Percentiles rank a stretch among this genome's conserved stretches.
Conservation (phyloP, 106 monocot genomes). For the Dendrobium nobile region DNA sequence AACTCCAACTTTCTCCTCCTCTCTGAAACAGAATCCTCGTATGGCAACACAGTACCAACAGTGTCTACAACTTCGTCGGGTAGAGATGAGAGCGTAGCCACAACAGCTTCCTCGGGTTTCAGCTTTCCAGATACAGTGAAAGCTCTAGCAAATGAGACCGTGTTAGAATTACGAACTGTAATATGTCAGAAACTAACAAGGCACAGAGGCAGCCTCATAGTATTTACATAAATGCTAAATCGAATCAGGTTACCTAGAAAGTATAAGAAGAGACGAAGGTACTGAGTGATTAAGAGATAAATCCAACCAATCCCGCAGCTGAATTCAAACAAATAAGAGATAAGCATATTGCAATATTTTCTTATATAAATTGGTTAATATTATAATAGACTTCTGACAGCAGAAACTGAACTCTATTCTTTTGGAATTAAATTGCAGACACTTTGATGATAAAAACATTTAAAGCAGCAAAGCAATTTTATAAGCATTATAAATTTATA, state of each 20-base stretch:
- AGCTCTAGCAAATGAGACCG: slow-evolving; percentile 33
- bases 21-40: slow-evolving; percentile 96
- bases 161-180: background rate
- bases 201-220: background rate
- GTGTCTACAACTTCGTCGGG: slow-evolving; percentile 99
- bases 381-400: background rate
- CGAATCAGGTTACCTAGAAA: slow-evolving; percentile 61
- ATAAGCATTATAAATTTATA: background rate
- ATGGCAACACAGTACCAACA: slow-evolving; percentile 82
- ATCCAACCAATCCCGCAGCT: slow-evolving; percentile 96
- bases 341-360: background rate
- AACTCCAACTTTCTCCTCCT: slow-evolving; percentile 88
- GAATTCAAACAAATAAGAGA: slow-evolving; percentile 13
- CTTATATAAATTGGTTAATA: background rate
- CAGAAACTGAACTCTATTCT: background rate
- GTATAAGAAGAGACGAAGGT: slow-evolving; percentile 91
- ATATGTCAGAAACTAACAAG: background rate
- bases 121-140: slow-evolving; percentile 88
- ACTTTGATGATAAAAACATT: background rate
- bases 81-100: slow-evolving; percentile 87
- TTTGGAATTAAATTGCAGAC: background rate
- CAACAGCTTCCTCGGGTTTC: slow-evolving; percentile 94
- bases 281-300: slow-evolving; percentile 80
- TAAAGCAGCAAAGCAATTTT: background rate
- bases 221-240: background rate